Evolutionary conservation across 2,329 filamentous ascomycete genomes (phyloP).

Genomic region (Ascochyta lentis): DNA sequence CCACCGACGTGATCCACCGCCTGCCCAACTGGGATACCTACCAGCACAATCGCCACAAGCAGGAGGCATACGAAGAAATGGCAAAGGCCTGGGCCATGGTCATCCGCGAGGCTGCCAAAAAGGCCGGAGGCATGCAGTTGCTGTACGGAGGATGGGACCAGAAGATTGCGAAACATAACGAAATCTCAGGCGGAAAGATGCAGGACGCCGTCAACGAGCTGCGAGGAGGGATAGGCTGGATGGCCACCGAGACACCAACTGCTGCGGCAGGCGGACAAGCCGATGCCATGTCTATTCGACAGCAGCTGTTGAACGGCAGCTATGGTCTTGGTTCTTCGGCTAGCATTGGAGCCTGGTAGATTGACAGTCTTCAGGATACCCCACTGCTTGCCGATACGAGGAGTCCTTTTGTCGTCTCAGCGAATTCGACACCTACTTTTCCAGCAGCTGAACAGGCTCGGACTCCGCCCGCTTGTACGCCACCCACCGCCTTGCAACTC

Average conservation of each 20-base stretch:
- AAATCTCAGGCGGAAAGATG: constrained; percentile 82
- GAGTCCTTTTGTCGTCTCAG: not conserved
- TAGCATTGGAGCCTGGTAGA: constrained; percentile 63
- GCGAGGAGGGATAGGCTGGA: constrained; percentile 77
- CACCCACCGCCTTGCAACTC: not conserved
- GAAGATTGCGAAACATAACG: constrained; percentile 84
- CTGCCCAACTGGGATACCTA: constrained; percentile 91
- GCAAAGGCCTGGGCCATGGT: constrained; percentile 91
- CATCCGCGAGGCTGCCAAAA: constrained; percentile 87
- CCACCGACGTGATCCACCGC: constrained; percentile 86
- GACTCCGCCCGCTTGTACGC: not conserved
- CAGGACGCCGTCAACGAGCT: constrained; percentile 81
- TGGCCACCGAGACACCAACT: constrained; percentile 57
- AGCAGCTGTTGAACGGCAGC: constrained; percentile 62
- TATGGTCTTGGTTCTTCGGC: constrained; percentile 62
- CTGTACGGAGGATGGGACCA: constrained; percentile 94
- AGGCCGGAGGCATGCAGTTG: constrained; percentile 83
- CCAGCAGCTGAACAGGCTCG: not conserved
- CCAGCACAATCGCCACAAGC: constrained; percentile 89
- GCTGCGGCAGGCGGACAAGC: constrained; percentile 29
- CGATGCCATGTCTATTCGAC: constrained; percentile 46
- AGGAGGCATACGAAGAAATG: constrained; percentile 95
- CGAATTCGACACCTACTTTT: not conserved
- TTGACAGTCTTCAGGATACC: not conserved
- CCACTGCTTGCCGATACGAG: not conserved